Evolutionary conservation across 75 land plant species (phyloP), one percentile per base, ranked within the genome.

Genomic region (Isoetes taiwanensis): DNA sequence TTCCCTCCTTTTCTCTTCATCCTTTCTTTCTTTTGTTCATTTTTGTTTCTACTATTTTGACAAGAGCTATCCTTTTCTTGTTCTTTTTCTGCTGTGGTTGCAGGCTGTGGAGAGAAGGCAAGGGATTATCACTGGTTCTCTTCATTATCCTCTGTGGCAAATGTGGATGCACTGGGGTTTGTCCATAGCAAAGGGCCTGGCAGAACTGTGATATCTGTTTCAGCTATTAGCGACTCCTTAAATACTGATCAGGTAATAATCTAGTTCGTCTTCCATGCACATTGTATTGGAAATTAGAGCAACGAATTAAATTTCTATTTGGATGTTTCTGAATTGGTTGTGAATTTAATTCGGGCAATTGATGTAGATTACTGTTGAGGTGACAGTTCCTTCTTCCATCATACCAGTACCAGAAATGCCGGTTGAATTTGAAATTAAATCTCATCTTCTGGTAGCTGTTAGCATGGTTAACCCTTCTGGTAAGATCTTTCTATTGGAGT

Each of bases 231-330:
- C 50, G 95, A 93, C 75, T 27, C 61, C 29, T 8, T 71, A 33
- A 93, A 93, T 62, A 74, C 59, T 70, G 98, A 86, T 69, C 85
- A 93, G 94, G 96, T 90, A 30, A 53, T 32, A 8, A 23, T 19
- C n/a, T n/a, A n/a, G n/a, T n/a, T n/a, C n/a, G n/a, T n/a, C n/a
- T n/a, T n/a, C n/a, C n/a, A n/a, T n/a, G n/a, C n/a, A n/a, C n/a
- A n/a, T n/a, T n/a, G n/a, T n/a, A n/a, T n/a, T n/a, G n/a, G n/a
- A n/a, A n/a, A n/a, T n/a, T n/a, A n/a, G n/a, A n/a, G n/a, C n/a
- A n/a, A n/a, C n/a, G n/a, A n/a, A n/a, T n/a, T n/a, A n/a, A n/a
- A n/a, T n/a, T n/a, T n/a, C n/a, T n/a, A n/a, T n/a, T n/a, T n/a
- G n/a, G n/a, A n/a, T n/a, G n/a, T n/a, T n/a, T n/a, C n/a, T n/a